A percentile compares a stretch with the other conserved stretches of the same genome.
Conservation (phyloP, 73 alveolate genomes). For the Vitrella brassicaformis region DNA sequence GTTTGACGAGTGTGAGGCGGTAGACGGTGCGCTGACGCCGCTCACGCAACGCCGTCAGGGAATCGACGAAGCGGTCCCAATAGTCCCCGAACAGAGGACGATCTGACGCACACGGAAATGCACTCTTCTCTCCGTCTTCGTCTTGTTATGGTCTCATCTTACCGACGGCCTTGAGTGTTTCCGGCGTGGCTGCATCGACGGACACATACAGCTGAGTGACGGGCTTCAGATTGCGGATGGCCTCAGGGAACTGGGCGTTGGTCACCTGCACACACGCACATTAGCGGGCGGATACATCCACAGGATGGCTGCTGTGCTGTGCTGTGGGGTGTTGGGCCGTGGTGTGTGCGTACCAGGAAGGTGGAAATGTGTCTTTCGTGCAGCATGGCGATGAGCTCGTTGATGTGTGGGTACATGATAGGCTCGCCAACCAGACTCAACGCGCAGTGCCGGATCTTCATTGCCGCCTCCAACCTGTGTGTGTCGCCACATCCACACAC, state of each 20-base stretch:
- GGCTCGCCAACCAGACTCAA: constrained; percentile 34
- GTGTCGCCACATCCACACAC: neutral
- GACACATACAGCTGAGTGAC: constrained; percentile 29
- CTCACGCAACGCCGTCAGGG: constrained; percentile 2
- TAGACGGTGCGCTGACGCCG: constrained; percentile 30
- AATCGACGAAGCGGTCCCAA: constrained; percentile 3
- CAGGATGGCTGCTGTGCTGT: no score
- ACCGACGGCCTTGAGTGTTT: constrained; percentile 33
- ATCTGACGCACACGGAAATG: no score
- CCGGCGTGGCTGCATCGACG: constrained; percentile 16
- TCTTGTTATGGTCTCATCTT: no score
- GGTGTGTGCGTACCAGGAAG: neutral
- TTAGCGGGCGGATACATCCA: no score
- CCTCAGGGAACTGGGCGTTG: constrained; percentile 26
- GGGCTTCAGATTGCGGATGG: constrained; percentile 20
- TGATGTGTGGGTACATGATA: constrained; percentile 33
- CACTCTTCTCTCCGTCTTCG: no score
- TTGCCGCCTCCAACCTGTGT: neutral
- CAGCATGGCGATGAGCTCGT: constrained; percentile 30
- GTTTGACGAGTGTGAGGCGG: constrained; percentile 28
- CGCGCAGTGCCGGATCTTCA: constrained; percentile 18
- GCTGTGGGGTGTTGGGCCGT: no score
- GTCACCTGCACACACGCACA: neutral
- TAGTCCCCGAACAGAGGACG: constrained; percentile 23
- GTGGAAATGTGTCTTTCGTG: constrained; percentile 6